A percentile compares a stretch with the other conserved stretches of the same genome.
Conservation (phyloP, 257 asterid species). For the Solanum raphanifolium region DNA sequence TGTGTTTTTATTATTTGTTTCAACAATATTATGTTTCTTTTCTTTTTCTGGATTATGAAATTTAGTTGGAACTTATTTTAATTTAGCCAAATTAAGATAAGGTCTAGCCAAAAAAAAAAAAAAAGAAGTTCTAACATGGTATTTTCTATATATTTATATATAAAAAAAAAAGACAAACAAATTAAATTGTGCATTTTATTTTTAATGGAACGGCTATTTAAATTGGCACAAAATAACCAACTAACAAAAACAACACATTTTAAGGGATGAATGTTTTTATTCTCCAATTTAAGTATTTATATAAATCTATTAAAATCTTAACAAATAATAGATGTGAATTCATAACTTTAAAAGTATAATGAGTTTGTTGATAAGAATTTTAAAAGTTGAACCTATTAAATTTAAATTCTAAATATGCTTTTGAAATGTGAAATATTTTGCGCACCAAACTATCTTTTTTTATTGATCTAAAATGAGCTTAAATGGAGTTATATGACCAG, state of each 20-base stretch:
- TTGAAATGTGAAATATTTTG: no score
- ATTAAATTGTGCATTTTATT: not conserved
- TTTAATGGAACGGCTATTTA: not conserved
- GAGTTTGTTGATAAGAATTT: no score
- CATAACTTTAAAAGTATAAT: not conserved
- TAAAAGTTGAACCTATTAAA: not conserved
- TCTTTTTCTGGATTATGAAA: not conserved
- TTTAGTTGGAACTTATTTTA: not conserved
- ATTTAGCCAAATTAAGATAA: not conserved
- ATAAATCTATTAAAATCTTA: no score
- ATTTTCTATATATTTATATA: not conserved
- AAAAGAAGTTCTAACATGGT: not conserved
- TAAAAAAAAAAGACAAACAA: not conserved
- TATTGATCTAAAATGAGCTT: not conserved
- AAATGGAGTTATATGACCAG: rapidly evolving
- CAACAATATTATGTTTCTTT: not conserved
- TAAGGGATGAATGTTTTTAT: not conserved
- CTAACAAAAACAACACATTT: not conserved
- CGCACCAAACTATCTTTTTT: no score
- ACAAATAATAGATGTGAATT: not conserved
- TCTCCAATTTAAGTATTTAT: no score
- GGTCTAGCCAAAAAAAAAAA: not conserved
- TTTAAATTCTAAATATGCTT: no score
- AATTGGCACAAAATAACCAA: not conserved
- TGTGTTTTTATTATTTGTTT: not conserved